Evolutionary conservation across 108 stramenopile species (phyloP).

Genomic region (Aurantiochytrium sp.): DNA sequence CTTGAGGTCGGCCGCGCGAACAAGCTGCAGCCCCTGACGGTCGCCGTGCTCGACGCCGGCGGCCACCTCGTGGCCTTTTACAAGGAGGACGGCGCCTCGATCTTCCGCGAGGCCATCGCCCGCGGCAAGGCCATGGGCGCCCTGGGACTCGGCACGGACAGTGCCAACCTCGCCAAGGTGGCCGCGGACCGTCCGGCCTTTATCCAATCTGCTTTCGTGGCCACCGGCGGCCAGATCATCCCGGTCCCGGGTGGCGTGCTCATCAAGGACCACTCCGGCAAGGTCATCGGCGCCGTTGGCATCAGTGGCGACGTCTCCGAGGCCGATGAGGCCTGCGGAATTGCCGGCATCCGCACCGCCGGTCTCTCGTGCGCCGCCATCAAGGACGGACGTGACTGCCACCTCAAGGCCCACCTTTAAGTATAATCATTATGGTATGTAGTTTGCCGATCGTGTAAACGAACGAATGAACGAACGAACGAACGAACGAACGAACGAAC

Average conservation of each 20-base stretch:
- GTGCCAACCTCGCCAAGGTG: not conserved
- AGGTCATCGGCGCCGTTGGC: not conserved
- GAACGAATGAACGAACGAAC: too few relatives aligned
- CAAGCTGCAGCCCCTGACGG: constrained; percentile 15
- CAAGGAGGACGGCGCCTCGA: constrained; percentile 2
- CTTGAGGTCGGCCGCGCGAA: constrained; percentile 5
- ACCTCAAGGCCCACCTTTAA: constrained; percentile 19
- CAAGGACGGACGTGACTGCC: not conserved
- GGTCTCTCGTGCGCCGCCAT: constrained; percentile 11
- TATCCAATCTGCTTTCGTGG: constrained; percentile 1
- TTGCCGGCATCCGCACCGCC: not conserved
- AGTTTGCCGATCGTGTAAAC: too few relatives aligned
- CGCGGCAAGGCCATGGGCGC: constrained; percentile 18
- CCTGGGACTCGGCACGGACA: not conserved
- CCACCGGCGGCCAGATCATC: not conserved
- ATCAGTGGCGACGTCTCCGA: constrained; percentile 9
- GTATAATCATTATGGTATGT: not conserved
- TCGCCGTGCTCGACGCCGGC: constrained; percentile 12
- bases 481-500: too few relatives aligned
- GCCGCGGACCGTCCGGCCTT: constrained; percentile 13
- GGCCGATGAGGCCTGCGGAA: constrained; percentile 14
- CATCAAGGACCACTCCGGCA: not conserved
- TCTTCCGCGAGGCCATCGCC: constrained; percentile 6
- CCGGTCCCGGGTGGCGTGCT: constrained; percentile 12
- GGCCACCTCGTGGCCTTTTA: not conserved